Conservation (phyloP, 768 basidiomycete species). For the Hericium rajendrae region DNA sequence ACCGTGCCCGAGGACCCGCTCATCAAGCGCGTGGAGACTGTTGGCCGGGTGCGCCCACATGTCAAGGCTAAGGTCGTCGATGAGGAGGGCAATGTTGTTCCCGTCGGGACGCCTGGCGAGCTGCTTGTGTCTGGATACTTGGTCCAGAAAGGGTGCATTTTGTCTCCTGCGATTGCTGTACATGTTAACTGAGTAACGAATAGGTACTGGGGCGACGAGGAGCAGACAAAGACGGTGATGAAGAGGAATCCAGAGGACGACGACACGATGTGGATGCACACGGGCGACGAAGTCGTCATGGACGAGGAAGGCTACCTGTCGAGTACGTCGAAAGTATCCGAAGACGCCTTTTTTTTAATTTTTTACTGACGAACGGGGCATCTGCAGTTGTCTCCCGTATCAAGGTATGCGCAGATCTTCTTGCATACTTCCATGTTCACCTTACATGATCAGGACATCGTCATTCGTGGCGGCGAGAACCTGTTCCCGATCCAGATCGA, state of each 20-base stretch:
- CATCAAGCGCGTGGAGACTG: slow-evolving; percentile 71
- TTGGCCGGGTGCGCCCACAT: slow-evolving; percentile 68
- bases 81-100: slow-evolving; percentile 47
- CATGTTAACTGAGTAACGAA: too few species aligned
- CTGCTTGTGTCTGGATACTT: slow-evolving; percentile 67
- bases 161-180: neutral
- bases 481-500: slow-evolving; percentile 82
- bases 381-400: slow-evolving; percentile 66
- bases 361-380: neutral
- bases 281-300: slow-evolving; percentile 73
- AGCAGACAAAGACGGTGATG: slow-evolving; percentile 56
- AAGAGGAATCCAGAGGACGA: slow-evolving; percentile 36
- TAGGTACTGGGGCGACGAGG: slow-evolving; percentile 72
- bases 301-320: slow-evolving; percentile 73
- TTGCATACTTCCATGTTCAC: neutral
- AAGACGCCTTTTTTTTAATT: neutral
- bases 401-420: slow-evolving; percentile 37
- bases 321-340: slow-evolving; percentile 33
- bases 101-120: slow-evolving; percentile 69
- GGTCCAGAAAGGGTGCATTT: slow-evolving; percentile 61
- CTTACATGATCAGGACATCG: slow-evolving; percentile 48
- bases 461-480: slow-evolving; percentile 88
- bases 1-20: slow-evolving; percentile 61
- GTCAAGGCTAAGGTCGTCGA: slow-evolving; percentile 68
- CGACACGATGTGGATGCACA: slow-evolving; percentile 71